Base-by-base conservation (phyloP, 768 basidiomycete species). In the Tulasnella sp. region DNA sequence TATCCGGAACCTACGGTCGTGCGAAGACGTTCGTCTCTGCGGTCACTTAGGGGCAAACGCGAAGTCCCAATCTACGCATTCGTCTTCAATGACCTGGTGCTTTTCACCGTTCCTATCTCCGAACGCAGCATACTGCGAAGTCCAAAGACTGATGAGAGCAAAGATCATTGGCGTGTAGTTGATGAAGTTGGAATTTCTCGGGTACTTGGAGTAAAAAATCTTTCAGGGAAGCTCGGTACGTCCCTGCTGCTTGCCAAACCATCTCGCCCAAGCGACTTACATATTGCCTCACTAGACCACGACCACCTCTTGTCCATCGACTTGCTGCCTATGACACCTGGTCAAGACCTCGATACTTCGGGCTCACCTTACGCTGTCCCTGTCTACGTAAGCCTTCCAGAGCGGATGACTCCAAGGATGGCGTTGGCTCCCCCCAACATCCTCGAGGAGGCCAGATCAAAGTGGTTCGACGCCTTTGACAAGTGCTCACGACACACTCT, bases 11-110 rank as follows among this genome's bases (percentile, higher is more conserved):
- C 10, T 56, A 21, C 71, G 5, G n/a, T 14, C 21, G 82, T n/a
- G 38, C 73, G 73, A 3, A 40, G 82, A 19, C 71, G 56, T 18
- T 48, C 76, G 19, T 81, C 77, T 14, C 52, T 80, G 58, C 58
- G 74, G 44, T 73, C 79, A 14, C 73, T 72, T 2, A 38, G 71
- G 27, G 38, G n/a, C 12, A 80, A 81, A 73, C 46, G 76, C 38
- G 83, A 82, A 71, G 79, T 76, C 21, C 46, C 78, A 10, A 82
- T 87, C 12, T 86, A 87, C 73, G 86, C 84, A 21, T 87, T 90
- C 78, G 88, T 93, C 19, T 94, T 95, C 84, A 89, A 89, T 24
- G 94, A 96, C 84, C 79, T 95, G 42, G 83, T 93, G 73, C 82
- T 95, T n/a, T 83, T 94, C 39, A 88, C 90, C 24, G 85, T 85